These are phyloP conservation scores for Rhodotorula sp. DNA, from an alignment of 1,284 basidiomycete species.

Conservation along the genomic window DNA sequence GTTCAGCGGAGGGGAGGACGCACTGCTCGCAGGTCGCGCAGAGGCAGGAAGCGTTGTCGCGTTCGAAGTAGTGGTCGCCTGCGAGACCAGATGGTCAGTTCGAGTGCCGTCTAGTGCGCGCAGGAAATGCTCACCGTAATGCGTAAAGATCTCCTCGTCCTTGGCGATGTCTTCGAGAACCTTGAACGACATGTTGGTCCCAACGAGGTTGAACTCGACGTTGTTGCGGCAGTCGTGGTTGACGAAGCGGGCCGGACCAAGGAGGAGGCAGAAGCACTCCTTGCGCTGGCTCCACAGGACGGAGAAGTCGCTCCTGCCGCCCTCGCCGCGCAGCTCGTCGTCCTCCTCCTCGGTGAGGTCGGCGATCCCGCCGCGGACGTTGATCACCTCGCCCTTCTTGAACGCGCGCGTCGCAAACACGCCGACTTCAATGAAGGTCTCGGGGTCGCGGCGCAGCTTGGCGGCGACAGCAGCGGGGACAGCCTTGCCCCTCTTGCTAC, in stretches of 20 bases:
- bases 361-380: constrained; percentile 71
- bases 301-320: constrained; percentile 82
- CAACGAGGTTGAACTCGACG: constrained; percentile 49
- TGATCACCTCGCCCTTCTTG: constrained; percentile 69
- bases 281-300: constrained; percentile 86
- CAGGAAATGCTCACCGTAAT: constrained; percentile 47
- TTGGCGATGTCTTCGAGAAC: constrained; percentile 74
- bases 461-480: background rate
- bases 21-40: constrained; percentile 84
- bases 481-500: background rate
- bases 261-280: constrained; percentile 87
- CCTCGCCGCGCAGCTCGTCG: constrained; percentile 66
- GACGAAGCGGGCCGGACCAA: constrained; percentile 90
- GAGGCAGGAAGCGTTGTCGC: constrained; percentile 80
- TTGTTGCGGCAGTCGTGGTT: constrained; percentile 56
- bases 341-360: constrained; percentile 78
- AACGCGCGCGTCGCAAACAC: constrained; percentile 79
- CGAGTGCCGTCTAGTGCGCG: constrained; percentile 49
- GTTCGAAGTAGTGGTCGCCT: constrained; percentile 66
- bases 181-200: constrained; percentile 83
- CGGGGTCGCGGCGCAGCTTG: constrained; percentile 11
- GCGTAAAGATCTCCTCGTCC: constrained; percentile 61
- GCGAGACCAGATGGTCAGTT: constrained; percentile 22
- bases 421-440: constrained; percentile 66
- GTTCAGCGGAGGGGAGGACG: constrained; percentile 46